Evolutionary conservation across 139 green algal species (phyloP).

Genomic region (Auxenochlorella pyrenoidosa): DNA sequence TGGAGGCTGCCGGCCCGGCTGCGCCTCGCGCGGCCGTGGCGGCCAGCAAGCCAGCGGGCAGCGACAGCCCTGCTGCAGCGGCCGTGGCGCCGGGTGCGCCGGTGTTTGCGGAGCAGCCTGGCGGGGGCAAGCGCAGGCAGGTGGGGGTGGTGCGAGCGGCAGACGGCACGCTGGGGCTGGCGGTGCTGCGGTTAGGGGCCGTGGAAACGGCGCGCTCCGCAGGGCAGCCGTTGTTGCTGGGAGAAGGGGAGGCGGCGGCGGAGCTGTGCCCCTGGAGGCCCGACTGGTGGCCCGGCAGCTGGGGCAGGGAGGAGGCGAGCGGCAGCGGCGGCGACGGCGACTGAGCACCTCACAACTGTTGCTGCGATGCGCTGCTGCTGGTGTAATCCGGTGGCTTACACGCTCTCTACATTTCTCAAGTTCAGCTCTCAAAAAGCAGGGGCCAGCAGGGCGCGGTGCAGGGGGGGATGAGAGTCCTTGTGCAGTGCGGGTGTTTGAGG

Average conservation of each 20-base stretch:
- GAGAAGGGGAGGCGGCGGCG: neutral
- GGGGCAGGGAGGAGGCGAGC: conserved; percentile 43
- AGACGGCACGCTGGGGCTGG: conserved; percentile 49
- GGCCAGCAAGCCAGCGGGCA: neutral
- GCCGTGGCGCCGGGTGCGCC: neutral
- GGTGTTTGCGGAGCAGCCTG: neutral
- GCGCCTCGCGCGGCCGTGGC: neutral
- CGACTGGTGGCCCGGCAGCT: conserved; percentile 55
- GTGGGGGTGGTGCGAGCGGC: conserved; percentile 38
- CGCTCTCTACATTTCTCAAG: too few relatives aligned
- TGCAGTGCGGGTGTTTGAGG: too few relatives aligned
- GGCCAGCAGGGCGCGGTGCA: too few relatives aligned
- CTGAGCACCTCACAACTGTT: neutral
- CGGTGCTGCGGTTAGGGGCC: conserved; percentile 50
- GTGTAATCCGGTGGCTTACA: too few relatives aligned
- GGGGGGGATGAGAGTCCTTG: too few relatives aligned
- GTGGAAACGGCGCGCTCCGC: neutral
- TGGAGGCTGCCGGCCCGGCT: neutral
- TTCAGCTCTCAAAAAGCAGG: too few relatives aligned
- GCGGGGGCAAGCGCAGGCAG: neutral
- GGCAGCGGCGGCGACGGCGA: neutral
- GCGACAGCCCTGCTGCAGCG: neutral
- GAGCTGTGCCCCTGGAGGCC: conserved; percentile 44
- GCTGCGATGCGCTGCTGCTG: too few relatives aligned
- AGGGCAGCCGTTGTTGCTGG: neutral